Percentiles rank a stretch among this genome's conserved stretches.
These are phyloP conservation scores for Leishmania braziliensis DNA, from an alignment of 208 protist species.

Conservation along the genomic window DNA sequence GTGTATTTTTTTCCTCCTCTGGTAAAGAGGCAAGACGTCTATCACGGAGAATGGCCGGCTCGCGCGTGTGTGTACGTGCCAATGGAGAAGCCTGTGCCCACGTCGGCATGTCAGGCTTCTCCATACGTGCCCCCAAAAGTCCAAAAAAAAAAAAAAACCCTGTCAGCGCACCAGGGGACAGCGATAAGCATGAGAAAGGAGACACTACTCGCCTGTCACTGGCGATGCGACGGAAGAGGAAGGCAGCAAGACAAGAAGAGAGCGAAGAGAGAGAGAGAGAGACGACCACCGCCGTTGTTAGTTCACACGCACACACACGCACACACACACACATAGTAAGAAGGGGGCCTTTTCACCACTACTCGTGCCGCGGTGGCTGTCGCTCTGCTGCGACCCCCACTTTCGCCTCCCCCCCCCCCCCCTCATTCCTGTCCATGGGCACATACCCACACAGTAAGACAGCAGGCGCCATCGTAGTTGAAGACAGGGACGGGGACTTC, in stretches of 20 bases:
- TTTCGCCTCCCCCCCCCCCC: not conserved
- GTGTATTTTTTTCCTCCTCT: not conserved
- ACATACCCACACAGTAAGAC: not conserved
- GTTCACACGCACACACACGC: not conserved
- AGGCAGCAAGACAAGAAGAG: not conserved
- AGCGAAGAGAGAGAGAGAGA: not conserved
- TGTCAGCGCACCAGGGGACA: too few relatives aligned
- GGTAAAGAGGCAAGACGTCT: too few relatives aligned
- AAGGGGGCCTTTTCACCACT: not conserved
- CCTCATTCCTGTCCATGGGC: not conserved
- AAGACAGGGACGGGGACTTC: not conserved
- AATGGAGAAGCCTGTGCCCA: too few relatives aligned
- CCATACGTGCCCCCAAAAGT: too few relatives aligned
- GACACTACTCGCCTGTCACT: too few relatives aligned
- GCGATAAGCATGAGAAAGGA: too few relatives aligned
- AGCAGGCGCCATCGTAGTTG: not conserved
- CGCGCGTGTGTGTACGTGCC: too few relatives aligned
- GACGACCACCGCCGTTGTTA: not conserved
- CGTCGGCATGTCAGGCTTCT: too few relatives aligned
- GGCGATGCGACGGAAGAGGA: not conserved
- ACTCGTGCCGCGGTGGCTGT: too few relatives aligned
- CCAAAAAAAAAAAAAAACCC: too few relatives aligned
- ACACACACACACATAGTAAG: not conserved
- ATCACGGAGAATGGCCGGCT: too few relatives aligned
- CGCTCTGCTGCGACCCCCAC: not conserved